Evolutionary conservation across 305 asterid species (phyloP).

Genomic region (Fraxinus baroniana): DNA sequence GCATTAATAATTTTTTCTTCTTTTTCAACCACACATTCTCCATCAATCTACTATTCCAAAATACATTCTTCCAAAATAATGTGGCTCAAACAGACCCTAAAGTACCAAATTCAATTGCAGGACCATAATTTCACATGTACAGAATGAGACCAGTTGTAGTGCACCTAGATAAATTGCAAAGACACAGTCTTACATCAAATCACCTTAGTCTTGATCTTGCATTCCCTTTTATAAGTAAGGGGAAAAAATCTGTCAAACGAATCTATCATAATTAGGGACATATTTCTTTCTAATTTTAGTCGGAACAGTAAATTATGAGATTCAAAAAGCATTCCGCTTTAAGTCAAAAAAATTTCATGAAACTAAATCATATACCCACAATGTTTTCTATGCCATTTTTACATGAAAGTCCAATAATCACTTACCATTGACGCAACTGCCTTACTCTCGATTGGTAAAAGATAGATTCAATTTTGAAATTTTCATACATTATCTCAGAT

Average conservation of each 20-base stretch:
- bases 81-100: too few relatives aligned
- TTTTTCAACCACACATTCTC: too few relatives aligned
- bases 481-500: neutral
- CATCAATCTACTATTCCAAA: too few relatives aligned
- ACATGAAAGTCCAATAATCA: neutral
- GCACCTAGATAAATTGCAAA: neutral
- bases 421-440: neutral
- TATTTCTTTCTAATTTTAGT: neutral
- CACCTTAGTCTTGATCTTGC: too few relatives aligned
- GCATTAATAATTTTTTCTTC: too few relatives aligned
- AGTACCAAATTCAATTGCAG: constrained; percentile 45
- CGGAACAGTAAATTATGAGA: neutral
- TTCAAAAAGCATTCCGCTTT: too few relatives aligned
- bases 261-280: neutral
- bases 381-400: neutral
- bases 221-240: too few relatives aligned
- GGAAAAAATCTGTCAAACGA: neutral
- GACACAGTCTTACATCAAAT: too few relatives aligned
- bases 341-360: too few relatives aligned
- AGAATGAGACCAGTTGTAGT: constrained; percentile 52
- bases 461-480: neutral
- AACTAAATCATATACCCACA: too few relatives aligned
- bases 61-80: too few relatives aligned
- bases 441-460: neutral
- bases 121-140: constrained; percentile 39